A percentile compares a stretch with the other conserved stretches of the same genome.
phyloP scores from a whole-genome alignment of 495 filamentous ascomycete genomes.

The Schizothecium vesticola region DNA sequence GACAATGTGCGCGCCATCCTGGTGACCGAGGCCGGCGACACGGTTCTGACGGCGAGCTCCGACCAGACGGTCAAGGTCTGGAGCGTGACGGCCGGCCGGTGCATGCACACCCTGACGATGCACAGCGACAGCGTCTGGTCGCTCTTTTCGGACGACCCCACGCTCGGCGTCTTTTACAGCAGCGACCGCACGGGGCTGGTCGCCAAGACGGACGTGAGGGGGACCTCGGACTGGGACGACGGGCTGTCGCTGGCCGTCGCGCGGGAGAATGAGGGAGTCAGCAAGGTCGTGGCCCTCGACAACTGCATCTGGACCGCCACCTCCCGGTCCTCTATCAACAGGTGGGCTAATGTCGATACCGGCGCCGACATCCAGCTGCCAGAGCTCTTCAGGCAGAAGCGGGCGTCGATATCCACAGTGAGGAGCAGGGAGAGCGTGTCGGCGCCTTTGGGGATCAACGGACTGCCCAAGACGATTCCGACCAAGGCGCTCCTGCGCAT shows the following conservation, averaged over 20 bases:
- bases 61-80: conserved; percentile 97
- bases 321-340: conserved; percentile 87
- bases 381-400: conserved; percentile 51
- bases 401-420: conserved; percentile 44
- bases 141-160: conserved; percentile 80
- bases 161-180: conserved; percentile 86
- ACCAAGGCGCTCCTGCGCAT: conserved; percentile 69
- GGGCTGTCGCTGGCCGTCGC: conserved; percentile 81
- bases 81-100: conserved; percentile 89
- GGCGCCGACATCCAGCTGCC: conserved; percentile 48
- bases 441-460: conserved; percentile 26
- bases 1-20: conserved; percentile 90
- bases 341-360: conserved; percentile 86
- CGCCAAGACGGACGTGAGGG: conserved; percentile 85
- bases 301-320: conserved; percentile 93
- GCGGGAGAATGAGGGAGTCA: conserved; percentile 86
- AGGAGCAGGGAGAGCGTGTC: conserved; percentile 21
- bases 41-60: conserved; percentile 88
- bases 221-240: conserved; percentile 72
- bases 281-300: conserved; percentile 73
- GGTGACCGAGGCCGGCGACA: conserved; percentile 81
- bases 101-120: conserved; percentile 97
- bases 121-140: conserved; percentile 98
- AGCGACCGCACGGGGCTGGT: conserved; percentile 86
- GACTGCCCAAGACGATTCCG: conserved; percentile 58